Conservation (phyloP, 371 early-diverging fungal genomes). For the Syncephalastrum contaminatum region DNA sequence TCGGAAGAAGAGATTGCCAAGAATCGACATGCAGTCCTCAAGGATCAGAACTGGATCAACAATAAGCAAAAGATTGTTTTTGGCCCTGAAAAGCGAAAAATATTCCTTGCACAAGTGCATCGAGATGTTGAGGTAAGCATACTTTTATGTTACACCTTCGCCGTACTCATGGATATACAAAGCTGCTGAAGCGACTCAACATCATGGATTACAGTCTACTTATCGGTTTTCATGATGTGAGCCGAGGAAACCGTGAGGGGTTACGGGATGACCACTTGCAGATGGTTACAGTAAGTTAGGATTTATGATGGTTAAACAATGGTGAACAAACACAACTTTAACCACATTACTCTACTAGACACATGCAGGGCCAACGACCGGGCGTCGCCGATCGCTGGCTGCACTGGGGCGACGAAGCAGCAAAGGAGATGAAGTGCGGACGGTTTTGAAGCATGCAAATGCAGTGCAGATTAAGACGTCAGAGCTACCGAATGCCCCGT, state of each 20-base stretch:
- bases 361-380: conserved; percentile 24
- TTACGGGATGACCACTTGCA: conserved; percentile 85
- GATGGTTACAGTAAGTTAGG: conserved; percentile 63
- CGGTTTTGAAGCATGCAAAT: conserved; percentile 64
- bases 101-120: conserved; percentile 81
- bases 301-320: neutral
- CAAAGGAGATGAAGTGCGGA: conserved; percentile 64
- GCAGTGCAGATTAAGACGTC: conserved; percentile 63
- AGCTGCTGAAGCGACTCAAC: conserved; percentile 70
- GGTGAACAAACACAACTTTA: conserved; percentile 11
- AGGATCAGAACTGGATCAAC: conserved; percentile 92
- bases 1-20: conserved; percentile 72
- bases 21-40: conserved; percentile 83
- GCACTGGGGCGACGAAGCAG: conserved; percentile 36
- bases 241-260: conserved; percentile 80
- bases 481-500: conserved; percentile 45
- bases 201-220: conserved; percentile 98
- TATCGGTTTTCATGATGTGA: conserved; percentile 86
- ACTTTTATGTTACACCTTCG: neutral
- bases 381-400: conserved; percentile 34
- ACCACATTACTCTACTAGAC: neutral
- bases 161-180: neutral
- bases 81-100: conserved; percentile 77
- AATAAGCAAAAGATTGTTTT: conserved; percentile 68
- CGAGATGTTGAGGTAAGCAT: conserved; percentile 66